Evolutionary conservation across 176 grass and related monocot genomes (phyloP), one percentile per base, ranked within the genome.

Genomic region (Bolboschoenus planiculmis): DNA sequence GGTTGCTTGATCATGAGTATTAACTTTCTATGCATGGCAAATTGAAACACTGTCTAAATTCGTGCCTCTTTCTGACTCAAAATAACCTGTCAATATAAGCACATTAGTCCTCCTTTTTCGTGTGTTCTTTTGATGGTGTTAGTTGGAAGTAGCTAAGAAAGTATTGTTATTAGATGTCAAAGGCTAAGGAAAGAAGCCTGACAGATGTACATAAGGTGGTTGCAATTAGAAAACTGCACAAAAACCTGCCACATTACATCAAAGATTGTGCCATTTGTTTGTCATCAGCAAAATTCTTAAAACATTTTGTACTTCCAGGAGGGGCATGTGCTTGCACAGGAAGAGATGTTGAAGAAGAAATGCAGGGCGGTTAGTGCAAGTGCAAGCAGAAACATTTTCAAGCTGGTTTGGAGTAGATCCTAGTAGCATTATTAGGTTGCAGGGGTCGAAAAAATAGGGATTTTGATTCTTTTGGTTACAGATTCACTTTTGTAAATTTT

Each of bases 361-460:
- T 88, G 56, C 78, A 68, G 71, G n/a, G 53, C 77, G 37, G 80
- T 98, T 50, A 87, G 87, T 65, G 35, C 61, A 20, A 79, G 73
- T 30, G 92, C 90, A 47, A 93, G 92, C 84, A 89, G 42, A 86
- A 94, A 91, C 39, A 95, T 95, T 61, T 98, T 93, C 68, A 85
- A 91, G 60, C 82, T 91, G 71, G 36, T 97, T 23, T 95, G 92
- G 89, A 79, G 84, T 79, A 75, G 13, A 23, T 74, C 40, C 20
- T 74, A 50, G 71, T 48, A 75, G 42, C 40, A 50, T 29, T 75
- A 29, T 75, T 50, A 75, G 71, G 42, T 75, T 48, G 14, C 11
- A 75, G 10, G 5, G 16, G 43, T 75, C 16, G 7, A 74, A 68
- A 16, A 23, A 42, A 23, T n/a, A n/a, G n/a, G 31, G 36, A 70